Percentiles rank a stretch among this genome's conserved stretches.
Evolutionary conservation across 768 basidiomycete genomes (phyloP).

Genomic region (Psilocybe cyanescens): DNA sequence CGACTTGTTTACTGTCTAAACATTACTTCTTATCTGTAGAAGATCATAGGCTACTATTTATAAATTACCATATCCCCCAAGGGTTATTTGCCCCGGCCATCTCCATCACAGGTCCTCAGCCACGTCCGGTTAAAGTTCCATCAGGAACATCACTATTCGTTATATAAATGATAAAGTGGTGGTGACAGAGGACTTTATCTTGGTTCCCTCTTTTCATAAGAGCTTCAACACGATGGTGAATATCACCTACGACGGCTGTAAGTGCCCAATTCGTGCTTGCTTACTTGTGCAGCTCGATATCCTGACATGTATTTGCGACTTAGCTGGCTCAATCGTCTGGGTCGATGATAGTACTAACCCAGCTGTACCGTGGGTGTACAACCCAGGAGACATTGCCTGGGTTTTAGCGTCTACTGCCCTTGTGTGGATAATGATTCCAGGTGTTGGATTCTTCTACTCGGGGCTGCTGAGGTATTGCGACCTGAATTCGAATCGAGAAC

Average conservation of each 20-base stretch:
- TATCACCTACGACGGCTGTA: conserved; percentile 37
- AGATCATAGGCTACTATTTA: conserved; percentile 1
- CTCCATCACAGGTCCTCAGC: not conserved
- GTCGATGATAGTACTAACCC: conserved; percentile 18
- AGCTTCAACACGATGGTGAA: conserved; percentile 31
- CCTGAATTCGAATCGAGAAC: not conserved
- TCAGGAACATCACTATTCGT: not conserved
- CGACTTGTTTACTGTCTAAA: not conserved
- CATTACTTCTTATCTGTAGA: not conserved
- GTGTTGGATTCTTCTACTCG: conserved; percentile 90
- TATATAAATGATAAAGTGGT: conserved; percentile 2
- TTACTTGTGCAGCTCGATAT: not conserved
- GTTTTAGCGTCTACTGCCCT: conserved; percentile 76
- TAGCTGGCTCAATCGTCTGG: conserved; percentile 27
- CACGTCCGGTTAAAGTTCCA: not conserved
- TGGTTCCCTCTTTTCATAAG: not conserved
- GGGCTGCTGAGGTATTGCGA: conserved; percentile 61
- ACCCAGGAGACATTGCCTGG: conserved; percentile 59
- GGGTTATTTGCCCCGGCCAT: not conserved
- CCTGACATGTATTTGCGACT: not conserved
- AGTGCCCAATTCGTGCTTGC: conserved; percentile 9
- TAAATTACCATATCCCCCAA: not conserved
- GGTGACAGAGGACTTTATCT: conserved; percentile 4
- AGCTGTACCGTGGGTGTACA: conserved; percentile 35
- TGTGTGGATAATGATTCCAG: conserved; percentile 86